Conservation (phyloP, 257 asterid species). For the Gynochthodes officinalis region DNA sequence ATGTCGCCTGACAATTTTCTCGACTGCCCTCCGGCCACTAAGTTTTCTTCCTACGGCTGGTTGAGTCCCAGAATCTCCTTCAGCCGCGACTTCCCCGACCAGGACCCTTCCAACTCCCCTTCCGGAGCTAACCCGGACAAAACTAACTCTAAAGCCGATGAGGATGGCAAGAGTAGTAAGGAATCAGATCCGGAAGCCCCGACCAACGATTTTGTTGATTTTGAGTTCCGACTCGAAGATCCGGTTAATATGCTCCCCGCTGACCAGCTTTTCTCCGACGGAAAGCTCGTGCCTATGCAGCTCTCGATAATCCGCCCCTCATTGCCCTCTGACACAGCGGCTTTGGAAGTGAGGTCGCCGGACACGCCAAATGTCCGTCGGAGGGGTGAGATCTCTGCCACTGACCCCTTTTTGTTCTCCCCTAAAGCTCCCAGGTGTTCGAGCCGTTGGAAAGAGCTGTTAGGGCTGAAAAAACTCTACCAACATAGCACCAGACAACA, state of each 20-base stretch:
- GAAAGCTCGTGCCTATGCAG: slow-evolving; percentile 78
- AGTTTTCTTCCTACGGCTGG: slow-evolving; percentile 45
- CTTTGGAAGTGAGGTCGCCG: slow-evolving; percentile 39
- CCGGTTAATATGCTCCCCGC: slow-evolving; percentile 86
- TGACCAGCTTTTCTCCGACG: slow-evolving; percentile 86
- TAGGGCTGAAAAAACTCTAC: slow-evolving; percentile 69
- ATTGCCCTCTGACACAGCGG: slow-evolving; percentile 21
- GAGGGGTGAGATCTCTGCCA: slow-evolving; percentile 48
- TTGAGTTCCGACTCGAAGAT: slow-evolving; percentile 88
- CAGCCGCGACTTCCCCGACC: slow-evolving; percentile 32
- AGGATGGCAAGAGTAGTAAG: slow-evolving; percentile 19
- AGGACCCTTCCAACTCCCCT: slow-evolving; percentile 18
- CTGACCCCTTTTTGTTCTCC: slow-evolving; percentile 72
- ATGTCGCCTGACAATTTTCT: slow-evolving; percentile 49
- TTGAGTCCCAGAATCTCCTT: slow-evolving; percentile 42
- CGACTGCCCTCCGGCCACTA: slow-evolving; percentile 37
- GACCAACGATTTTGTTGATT: slow-evolving; percentile 46
- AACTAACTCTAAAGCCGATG: slow-evolving; percentile 15
- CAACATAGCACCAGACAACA: slow-evolving; percentile 44
- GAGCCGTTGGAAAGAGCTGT: slow-evolving; percentile 85
- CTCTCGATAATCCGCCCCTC: slow-evolving; percentile 47
- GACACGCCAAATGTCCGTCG: slow-evolving; percentile 42
- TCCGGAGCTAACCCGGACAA: slow-evolving; percentile 24
- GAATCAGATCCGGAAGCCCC: slow-evolving; percentile 60
- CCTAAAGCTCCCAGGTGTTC: slow-evolving; percentile 93